Base-by-base conservation (phyloP, 2,329 filamentous ascomycete genomes). In the Trichoderma sp. region DNA sequence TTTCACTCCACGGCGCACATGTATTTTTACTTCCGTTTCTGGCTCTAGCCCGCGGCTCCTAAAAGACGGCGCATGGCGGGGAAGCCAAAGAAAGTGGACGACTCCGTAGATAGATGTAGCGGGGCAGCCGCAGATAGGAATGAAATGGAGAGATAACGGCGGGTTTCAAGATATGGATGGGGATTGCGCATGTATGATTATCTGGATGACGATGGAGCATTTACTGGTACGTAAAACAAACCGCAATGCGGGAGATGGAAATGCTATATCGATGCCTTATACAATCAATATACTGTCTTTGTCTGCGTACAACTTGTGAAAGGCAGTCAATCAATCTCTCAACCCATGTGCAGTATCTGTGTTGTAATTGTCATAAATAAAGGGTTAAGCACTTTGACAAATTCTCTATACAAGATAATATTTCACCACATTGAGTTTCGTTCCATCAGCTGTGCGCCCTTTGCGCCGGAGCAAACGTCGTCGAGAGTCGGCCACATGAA, bases 11-110 rank as follows among this genome's bases (percentile, higher is more conserved):
- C 21, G 33, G 33, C 33, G 33, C 2, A 35, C 55, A 16, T 67
- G 64, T 52, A 3, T 1, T 67, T 67, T 57, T 57, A 29, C 64
- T 67, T 67, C 64, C 64, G 43, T 19, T 67, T 67, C 56, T 58
- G 64, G 64, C 31, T 5, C 8, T 66, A 27, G 52, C 63, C 63
- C 37, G 53, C 62, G 49, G 61, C 52, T 43, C 49, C 35, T 19
- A 40, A 43, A n/a, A 49, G 47, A 49, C 47, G 49, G 61, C 61
- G 61, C 61, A 43, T 43, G 61, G 61, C 61, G 61, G 47, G 60
- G 47, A 47, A 37, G 16, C 10, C 2, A 37, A 31, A 2, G 7
- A 37, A 47, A 2, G 31, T 8, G 21, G 33, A 14, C 31, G 16
- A 29, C 40, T 31, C 61, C 61, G 61, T 35, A 55, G 55, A 35